phyloP scores from a whole-genome alignment of 768 basidiomycete species.

The Nidularia sp. region DNA sequence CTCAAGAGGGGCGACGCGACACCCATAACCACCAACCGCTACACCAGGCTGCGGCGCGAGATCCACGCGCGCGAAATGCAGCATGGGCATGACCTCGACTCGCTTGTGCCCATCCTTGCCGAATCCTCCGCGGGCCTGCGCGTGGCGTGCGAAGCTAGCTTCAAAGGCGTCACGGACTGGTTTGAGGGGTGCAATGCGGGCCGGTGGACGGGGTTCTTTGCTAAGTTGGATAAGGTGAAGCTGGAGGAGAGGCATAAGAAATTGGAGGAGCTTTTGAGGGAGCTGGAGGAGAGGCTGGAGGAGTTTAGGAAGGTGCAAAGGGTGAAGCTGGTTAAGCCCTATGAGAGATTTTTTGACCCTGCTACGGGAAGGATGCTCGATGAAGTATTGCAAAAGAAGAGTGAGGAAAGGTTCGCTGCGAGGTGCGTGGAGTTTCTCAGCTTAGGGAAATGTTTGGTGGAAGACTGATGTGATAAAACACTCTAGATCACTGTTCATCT shows the following conservation, averaged over 20 bases:
- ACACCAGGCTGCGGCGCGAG: slow-evolving; percentile 18
- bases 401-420: slow-evolving; percentile 31
- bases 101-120: slow-evolving; percentile 35
- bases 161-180: slow-evolving; percentile 23
- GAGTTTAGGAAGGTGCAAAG: slow-evolving; percentile 31
- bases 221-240: slow-evolving; percentile 10
- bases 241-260: slow-evolving; percentile 18
- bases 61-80: slow-evolving; percentile 27
- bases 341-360: slow-evolving; percentile 35
- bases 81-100: slow-evolving; percentile 38
- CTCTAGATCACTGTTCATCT: slow-evolving; percentile 37
- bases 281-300: slow-evolving; percentile 19
- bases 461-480: background rate
- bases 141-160: slow-evolving; percentile 19
- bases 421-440: slow-evolving; percentile 17
- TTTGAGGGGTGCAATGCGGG: slow-evolving; percentile 28
- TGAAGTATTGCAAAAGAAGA: slow-evolving; percentile 6
- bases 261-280: slow-evolving; percentile 17
- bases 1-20: slow-evolving; percentile 3
- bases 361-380: slow-evolving; percentile 24
- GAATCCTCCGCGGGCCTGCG: slow-evolving; percentile 29
- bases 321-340: slow-evolving; percentile 32
- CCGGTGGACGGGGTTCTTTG: slow-evolving; percentile 28
- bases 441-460: too few species aligned
- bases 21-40: slow-evolving; percentile 17